Evolutionary conservation across 495 filamentous ascomycete species (phyloP).

Genomic region (Talaromyces borbonicus): DNA sequence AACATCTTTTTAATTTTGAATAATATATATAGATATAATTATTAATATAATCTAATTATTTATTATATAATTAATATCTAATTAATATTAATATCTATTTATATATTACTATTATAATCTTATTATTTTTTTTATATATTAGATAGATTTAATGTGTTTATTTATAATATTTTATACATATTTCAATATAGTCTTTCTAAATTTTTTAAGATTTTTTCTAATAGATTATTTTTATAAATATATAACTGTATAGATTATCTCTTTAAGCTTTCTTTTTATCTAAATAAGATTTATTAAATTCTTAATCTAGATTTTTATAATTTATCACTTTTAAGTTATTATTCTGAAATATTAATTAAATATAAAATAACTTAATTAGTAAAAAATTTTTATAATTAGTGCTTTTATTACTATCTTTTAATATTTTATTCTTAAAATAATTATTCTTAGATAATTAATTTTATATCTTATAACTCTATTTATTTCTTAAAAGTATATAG

Average conservation of each 20-base stretch:
- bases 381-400: neutral
- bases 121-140: neutral
- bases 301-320: neutral
- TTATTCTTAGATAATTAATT: neutral
- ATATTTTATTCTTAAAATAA: neutral
- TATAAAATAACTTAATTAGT: neutral
- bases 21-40: neutral
- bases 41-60: neutral
- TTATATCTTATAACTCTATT: neutral
- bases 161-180: neutral
- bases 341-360: neutral
- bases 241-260: neutral
- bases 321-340: neutral
- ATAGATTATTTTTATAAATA: neutral
- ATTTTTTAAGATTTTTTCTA: too few species aligned
- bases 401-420: neutral
- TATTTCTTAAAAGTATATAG: neutral
- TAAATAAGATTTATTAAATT: neutral
- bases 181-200: neutral
- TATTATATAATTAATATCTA: neutral
- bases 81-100: neutral
- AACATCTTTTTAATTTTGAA: constrained; percentile 4
- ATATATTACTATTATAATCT: neutral
- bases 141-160: neutral
- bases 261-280: neutral